Evolutionary conservation across 1,284 basidiomycete species (phyloP).

Genomic region (Tylopilus microsporus): DNA sequence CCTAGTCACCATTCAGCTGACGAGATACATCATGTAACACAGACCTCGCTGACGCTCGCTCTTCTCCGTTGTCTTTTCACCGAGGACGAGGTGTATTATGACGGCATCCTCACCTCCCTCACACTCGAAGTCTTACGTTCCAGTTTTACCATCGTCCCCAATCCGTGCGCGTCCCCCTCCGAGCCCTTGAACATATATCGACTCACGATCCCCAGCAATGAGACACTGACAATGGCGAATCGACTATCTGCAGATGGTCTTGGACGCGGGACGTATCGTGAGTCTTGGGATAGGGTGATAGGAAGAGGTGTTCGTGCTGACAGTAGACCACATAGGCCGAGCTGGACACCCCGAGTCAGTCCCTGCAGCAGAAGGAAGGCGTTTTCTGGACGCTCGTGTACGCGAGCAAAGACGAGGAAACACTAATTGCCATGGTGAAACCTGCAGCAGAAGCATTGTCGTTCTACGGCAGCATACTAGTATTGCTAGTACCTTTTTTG

Average conservation of each 20-base stretch:
- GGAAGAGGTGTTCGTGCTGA: no score
- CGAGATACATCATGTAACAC: background rate
- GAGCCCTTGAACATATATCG: background rate
- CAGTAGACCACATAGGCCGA: no score
- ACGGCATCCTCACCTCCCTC: constrained; percentile 39
- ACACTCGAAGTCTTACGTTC: constrained; percentile 39
- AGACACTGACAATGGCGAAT: no score
- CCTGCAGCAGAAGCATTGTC: background rate
- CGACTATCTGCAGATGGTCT: no score
- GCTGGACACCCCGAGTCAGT: background rate
- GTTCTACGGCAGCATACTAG: constrained; percentile 2
- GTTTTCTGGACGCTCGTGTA: constrained; percentile 7
- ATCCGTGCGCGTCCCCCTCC: constrained; percentile 31
- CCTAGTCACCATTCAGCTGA: background rate
- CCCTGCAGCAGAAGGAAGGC: background rate
- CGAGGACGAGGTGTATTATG: constrained; percentile 53
- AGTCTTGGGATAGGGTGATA: no score
- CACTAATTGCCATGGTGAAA: constrained; percentile 4
- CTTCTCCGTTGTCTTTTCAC: constrained; percentile 56
- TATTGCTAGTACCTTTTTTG: constrained; percentile 7
- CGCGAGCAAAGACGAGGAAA: constrained; percentile 6
- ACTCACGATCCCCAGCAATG: no score
- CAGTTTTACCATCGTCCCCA: constrained; percentile 62
- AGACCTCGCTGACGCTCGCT: constrained; percentile 49
- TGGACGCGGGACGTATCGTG: no score